Percentiles rank a stretch among this genome's conserved stretches.
These are phyloP conservation scores for Arthrobotrys pseudoclavata DNA, from an alignment of 2,329 filamentous ascomycete species.

Conservation along the genomic window DNA sequence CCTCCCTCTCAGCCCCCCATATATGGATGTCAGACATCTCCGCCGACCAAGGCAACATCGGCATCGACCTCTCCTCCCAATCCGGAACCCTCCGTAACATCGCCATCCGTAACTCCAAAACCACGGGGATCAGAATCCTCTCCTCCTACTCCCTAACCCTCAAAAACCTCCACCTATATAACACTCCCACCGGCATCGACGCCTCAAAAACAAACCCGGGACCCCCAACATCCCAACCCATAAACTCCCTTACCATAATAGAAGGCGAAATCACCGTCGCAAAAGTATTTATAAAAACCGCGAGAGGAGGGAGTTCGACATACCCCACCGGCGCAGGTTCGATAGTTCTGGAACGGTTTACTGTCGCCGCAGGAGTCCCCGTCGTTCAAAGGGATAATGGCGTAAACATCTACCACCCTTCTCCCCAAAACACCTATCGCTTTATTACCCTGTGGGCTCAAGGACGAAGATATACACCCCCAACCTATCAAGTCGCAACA, in stretches of 20 bases:
- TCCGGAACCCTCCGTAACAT: constrained; percentile 23
- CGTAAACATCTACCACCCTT: constrained; percentile 22
- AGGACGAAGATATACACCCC: constrained; percentile 21
- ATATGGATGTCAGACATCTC: constrained; percentile 28
- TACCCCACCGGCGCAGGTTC: constrained; percentile 37
- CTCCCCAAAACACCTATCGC: background rate
- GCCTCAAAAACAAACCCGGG: constrained; percentile 4
- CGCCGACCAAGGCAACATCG: constrained; percentile 11
- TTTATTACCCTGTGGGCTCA: constrained; percentile 7
- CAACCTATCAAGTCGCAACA: constrained; percentile 4
- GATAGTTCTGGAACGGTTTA: constrained; percentile 16
- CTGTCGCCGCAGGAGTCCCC: background rate
- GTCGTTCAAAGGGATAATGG: constrained; percentile 25
- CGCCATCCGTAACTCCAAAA: background rate
- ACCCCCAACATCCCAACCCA: background rate
- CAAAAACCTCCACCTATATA: constrained; percentile 20
- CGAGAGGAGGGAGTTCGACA: constrained; percentile 30
- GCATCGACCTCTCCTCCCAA: constrained; percentile 32
- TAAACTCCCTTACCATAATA: constrained; percentile 23
- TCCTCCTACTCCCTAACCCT: constrained; percentile 30
- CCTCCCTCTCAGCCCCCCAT: constrained; percentile 11
- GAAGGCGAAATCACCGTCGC: constrained; percentile 7
- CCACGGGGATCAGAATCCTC: constrained; percentile 23
- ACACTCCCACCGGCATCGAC: constrained; percentile 12
- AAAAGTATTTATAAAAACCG: constrained; percentile 19